A percentile compares a stretch with the other conserved stretches of the same genome.
phyloP scores from a whole-genome alignment of 1,139 yeast genomes.

The Pichia sp. region DNA sequence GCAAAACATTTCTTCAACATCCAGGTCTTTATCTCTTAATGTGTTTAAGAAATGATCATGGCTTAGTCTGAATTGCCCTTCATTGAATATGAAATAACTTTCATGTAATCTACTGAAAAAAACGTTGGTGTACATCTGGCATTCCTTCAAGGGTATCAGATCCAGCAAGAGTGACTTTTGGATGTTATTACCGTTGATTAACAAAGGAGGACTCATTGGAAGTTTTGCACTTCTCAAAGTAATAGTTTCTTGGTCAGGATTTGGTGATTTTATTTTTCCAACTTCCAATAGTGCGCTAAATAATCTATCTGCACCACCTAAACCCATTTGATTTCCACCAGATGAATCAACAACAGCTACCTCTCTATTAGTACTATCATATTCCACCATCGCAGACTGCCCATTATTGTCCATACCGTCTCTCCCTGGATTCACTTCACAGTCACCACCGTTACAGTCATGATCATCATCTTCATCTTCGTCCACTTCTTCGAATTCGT shows the following conservation, averaged over 20 bases:
- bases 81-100: slow-evolving; percentile 34
- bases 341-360: not conserved
- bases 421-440: too few relatives aligned
- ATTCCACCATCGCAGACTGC: not conserved
- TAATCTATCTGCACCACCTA: slow-evolving; percentile 32
- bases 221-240: not conserved
- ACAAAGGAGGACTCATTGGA: not conserved
- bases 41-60: slow-evolving; percentile 30
- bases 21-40: not conserved
- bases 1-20: slow-evolving; percentile 14
- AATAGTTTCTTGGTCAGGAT: not conserved
- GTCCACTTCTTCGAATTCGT: slow-evolving; percentile 11
- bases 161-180: slow-evolving; percentile 28
- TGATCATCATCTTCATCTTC: slow-evolving; percentile 14
- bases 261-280: not conserved
- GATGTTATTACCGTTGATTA: slow-evolving; percentile 17
- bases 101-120: slow-evolving; percentile 37
- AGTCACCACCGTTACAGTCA: not conserved
- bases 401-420: too few relatives aligned
- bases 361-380: not conserved
- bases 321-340: not conserved
- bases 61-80: slow-evolving; percentile 27
- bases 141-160: slow-evolving; percentile 27
- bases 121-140: slow-evolving; percentile 31
- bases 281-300: slow-evolving; percentile 32